Evolutionary conservation across 768 basidiomycete species (phyloP), one percentile per base, ranked within the genome.

Genomic region (Sarcodon sp.): DNA sequence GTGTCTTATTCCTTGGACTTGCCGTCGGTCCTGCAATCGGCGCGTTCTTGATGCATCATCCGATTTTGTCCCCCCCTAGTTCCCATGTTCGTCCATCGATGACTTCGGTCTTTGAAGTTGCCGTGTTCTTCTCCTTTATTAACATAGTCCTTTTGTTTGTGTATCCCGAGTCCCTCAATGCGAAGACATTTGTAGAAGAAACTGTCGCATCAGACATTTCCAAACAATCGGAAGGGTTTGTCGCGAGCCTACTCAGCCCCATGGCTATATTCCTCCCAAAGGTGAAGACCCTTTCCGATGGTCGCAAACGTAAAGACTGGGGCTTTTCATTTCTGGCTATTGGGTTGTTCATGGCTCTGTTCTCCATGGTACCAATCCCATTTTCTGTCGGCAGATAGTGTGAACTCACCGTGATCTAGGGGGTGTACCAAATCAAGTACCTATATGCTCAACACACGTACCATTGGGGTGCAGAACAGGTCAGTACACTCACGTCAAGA

Each of bases 11-110:
- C 66, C 61, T 81, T 34, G 91, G 90, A 4, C 70, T 92, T 48
- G 79, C 90, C 0, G 55, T 79, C 1, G 91, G 91, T 0, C 90
- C 91, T 27, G 75, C 80, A 60, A 71, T 92, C 48, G 70, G 82
- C 21, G 67, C 69, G 33, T 66, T 69, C 55, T 52, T 79, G 45
- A 74, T 80, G 55, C 61, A 63, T 12, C 63, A 72, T 51, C 70
- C 75, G 6, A 50, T 68, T 7, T 60, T 63, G 48, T 51, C 66
- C 31, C 58, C 64, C 46, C 53, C 53, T 7, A 47, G 51, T 18
- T 21, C 46, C 7, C 45, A 65, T 33, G 61, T 66, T 11, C 50
- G 63, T 21, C 69, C 61, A 48, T 65, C 61, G 21, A 72, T 69
- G 21, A 69, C 68, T 31, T 65, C 66, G 0, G 76, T 79, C 32